Evolutionary conservation across 2,329 filamentous ascomycete genomes (phyloP).

Genomic region (Claviceps humidiphila): DNA sequence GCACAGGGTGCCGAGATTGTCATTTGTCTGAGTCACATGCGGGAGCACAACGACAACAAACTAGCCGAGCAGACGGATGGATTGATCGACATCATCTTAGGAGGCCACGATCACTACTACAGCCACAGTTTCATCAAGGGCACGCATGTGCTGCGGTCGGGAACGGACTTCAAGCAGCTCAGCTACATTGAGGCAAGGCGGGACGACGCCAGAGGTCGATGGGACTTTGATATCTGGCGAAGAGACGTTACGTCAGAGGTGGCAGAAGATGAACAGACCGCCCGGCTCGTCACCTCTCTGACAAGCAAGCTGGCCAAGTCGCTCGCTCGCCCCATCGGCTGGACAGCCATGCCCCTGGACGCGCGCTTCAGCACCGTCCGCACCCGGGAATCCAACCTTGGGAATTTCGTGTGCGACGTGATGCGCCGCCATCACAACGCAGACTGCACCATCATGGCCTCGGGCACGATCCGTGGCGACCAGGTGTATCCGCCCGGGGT

Average conservation of each 20-base stretch:
- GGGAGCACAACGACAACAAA: constrained; percentile 83
- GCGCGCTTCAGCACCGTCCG: constrained; percentile 76
- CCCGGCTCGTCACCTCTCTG: constrained; percentile 51
- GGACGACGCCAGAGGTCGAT: constrained; percentile 31
- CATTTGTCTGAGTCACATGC: constrained; percentile 70
- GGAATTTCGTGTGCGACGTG: constrained; percentile 83
- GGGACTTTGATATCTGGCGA: constrained; percentile 68
- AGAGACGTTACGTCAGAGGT: constrained; percentile 61
- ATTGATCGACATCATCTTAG: constrained; percentile 71
- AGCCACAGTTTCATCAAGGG: constrained; percentile 63
- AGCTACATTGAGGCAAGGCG: constrained; percentile 70
- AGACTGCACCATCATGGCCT: constrained; percentile 74
- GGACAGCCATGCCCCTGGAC: constrained; percentile 70
- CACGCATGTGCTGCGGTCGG: constrained; percentile 73
- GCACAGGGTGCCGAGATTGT: constrained; percentile 71
- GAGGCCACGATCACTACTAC: constrained; percentile 87
- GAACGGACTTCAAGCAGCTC: constrained; percentile 83
- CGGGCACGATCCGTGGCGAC: constrained; percentile 76
- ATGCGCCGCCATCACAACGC: constrained; percentile 74
- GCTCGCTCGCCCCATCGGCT: constrained; percentile 71
- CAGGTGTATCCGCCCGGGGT: constrained; percentile 77
- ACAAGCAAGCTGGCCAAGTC: constrained; percentile 63
- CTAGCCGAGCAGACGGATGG: constrained; percentile 62
- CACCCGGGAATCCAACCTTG: constrained; percentile 65
- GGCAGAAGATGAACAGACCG: constrained; percentile 45